Evolutionary conservation across 257 asterid genomes (phyloP).

Genomic region (Orobanche coerulescens): DNA sequence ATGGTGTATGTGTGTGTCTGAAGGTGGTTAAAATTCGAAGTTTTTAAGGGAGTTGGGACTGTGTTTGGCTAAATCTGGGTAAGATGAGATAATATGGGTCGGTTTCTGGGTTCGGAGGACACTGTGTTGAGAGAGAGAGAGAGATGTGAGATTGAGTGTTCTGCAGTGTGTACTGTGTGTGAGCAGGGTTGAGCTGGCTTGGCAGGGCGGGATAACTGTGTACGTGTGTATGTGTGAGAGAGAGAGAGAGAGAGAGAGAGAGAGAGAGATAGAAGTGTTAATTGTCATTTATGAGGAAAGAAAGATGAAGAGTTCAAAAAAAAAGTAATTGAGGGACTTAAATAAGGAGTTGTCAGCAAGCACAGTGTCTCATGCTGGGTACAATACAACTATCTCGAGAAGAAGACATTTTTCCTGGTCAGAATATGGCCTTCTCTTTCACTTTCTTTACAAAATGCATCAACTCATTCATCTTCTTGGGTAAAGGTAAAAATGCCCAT

Average conservation of each 20-base stretch:
- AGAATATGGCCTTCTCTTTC: neutral
- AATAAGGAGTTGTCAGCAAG: constrained; percentile 15
- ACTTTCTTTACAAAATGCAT: neutral
- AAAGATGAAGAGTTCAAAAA: neutral
- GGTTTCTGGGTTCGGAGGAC: constrained; percentile 12
- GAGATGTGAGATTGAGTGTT: constrained; percentile 10
- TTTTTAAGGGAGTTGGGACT: constrained; percentile 23
- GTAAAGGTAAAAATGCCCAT: too few species aligned
- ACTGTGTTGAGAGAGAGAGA: constrained; percentile 15
- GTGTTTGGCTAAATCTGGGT: constrained; percentile 42
- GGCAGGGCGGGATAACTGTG: constrained; percentile 10
- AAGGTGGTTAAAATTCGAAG: constrained; percentile 24
- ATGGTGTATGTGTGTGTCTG: constrained; percentile 9
- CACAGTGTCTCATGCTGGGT: constrained; percentile 14
- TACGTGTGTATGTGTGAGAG: constrained; percentile 8
- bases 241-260: neutral
- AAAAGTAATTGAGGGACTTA: neutral
- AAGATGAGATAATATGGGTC: constrained; percentile 42
- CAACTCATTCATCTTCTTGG: too few species aligned
- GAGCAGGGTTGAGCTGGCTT: constrained; percentile 11
- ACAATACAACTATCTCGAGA: constrained; percentile 16
- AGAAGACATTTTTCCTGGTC: constrained; percentile 19
- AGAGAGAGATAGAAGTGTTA: constrained; percentile 1
- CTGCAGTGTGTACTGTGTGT: constrained; percentile 20
- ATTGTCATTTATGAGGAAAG: neutral